Conservation (phyloP, 495 filamentous ascomycete genomes). For the Xylaria longipes region DNA sequence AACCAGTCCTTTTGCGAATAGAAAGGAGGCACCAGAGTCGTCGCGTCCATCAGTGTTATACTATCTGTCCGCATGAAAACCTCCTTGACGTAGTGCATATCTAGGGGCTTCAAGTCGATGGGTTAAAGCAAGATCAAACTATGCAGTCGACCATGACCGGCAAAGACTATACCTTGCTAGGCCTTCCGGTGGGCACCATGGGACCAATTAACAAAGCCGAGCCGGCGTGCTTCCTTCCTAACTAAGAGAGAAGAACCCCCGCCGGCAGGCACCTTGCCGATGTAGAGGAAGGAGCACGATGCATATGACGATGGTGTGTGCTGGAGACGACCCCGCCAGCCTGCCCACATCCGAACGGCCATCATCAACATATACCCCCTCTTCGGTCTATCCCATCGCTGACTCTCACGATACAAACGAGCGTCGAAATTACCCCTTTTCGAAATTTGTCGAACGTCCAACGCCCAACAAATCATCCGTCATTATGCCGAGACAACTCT, state of each 20-base stretch:
- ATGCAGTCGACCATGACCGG: not conserved
- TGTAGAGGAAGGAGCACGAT: not conserved
- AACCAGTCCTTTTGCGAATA: not conserved
- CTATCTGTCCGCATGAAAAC: not conserved
- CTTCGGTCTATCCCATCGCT: not conserved
- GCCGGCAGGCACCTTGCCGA: conserved; percentile 6
- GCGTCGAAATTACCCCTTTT: not conserved
- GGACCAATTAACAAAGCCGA: conserved; percentile 7
- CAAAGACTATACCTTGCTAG: not conserved
- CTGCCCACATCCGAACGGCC: conserved; percentile 5
- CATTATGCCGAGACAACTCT: conserved; percentile 41
- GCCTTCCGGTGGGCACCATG: not conserved
- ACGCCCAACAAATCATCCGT: not conserved
- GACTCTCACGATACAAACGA: conserved; percentile 1
- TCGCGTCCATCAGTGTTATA: not conserved
- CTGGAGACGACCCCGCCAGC: conserved; percentile 16
- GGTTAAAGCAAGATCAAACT: conserved; percentile 9
- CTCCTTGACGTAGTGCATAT: not conserved
- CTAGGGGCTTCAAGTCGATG: not conserved
- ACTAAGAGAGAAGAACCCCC: not conserved
- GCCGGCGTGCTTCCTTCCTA: not conserved
- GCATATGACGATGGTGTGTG: conserved; percentile 17
- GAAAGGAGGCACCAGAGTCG: not conserved
- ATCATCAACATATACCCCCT: not conserved
- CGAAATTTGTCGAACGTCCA: not conserved